Conservation (phyloP, 805 yeast genomes). For the Kodamaea laetipori region DNA sequence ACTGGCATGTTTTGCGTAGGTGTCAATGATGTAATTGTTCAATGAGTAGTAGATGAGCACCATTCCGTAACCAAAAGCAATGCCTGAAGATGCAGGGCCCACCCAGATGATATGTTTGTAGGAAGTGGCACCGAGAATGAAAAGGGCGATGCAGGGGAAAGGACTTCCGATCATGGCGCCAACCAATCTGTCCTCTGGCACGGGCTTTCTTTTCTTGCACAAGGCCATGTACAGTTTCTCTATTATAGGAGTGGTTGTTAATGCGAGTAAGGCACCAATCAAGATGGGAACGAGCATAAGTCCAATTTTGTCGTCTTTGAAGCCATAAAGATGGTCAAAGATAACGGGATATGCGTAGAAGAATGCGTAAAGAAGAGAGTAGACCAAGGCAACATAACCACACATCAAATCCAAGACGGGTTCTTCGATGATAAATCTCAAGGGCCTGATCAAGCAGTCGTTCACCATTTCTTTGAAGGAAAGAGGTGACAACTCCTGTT, state of each 20-base stretch:
- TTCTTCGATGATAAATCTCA: slow-evolving; percentile 74
- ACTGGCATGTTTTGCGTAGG: slow-evolving; percentile 80
- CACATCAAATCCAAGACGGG: slow-evolving; percentile 85
- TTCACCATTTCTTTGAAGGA: slow-evolving; percentile 66
- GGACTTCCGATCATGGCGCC: slow-evolving; percentile 86
- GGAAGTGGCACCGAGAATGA: slow-evolving; percentile 80
- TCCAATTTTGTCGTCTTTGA: slow-evolving; percentile 76
- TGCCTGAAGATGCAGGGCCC: slow-evolving; percentile 62
- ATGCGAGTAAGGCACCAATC: slow-evolving; percentile 79
- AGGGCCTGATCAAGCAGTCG: slow-evolving; percentile 76
- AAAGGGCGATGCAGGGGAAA: slow-evolving; percentile 76
- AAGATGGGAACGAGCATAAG: slow-evolving; percentile 87
- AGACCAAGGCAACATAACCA: slow-evolving; percentile 82
- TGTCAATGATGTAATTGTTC: slow-evolving; percentile 85
- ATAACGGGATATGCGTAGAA: slow-evolving; percentile 94
- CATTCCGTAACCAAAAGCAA: slow-evolving; percentile 64
- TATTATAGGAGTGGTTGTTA: slow-evolving; percentile 68
- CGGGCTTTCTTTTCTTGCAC: slow-evolving; percentile 57
- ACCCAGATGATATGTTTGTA: slow-evolving; percentile 66
- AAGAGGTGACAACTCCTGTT: slow-evolving; percentile 83
- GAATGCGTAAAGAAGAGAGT: slow-evolving; percentile 88
- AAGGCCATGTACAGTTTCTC: slow-evolving; percentile 61
- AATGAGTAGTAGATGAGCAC: slow-evolving; percentile 58
- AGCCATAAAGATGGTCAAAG: slow-evolving; percentile 74
- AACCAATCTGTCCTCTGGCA: slow-evolving; percentile 76